Evolutionary conservation across 2,329 filamentous ascomycete species (phyloP).

Genomic region (Myrmaecium sp.): DNA sequence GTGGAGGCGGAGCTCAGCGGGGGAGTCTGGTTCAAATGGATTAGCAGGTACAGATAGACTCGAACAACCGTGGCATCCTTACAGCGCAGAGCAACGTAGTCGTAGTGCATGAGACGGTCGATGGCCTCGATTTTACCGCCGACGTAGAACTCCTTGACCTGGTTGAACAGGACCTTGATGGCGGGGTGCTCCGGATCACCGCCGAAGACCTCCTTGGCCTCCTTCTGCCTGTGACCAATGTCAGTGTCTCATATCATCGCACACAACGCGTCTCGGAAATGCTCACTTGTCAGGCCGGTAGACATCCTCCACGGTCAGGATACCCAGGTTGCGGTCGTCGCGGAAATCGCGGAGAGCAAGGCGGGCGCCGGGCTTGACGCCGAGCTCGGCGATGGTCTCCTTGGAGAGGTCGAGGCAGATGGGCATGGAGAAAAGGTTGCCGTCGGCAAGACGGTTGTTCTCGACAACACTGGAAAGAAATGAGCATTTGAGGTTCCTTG

Average conservation of each 20-base stretch:
- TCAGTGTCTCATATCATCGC: conserved; percentile 10
- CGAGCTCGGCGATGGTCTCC: conserved; percentile 54
- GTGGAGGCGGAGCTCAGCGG: conserved; percentile 83
- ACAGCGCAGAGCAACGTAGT: conserved; percentile 94
- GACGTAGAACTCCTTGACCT: conserved; percentile 74
- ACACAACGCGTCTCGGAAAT: not conserved
- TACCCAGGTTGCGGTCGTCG: conserved; percentile 90
- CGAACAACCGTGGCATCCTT: conserved; percentile 20
- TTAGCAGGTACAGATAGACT: conserved; percentile 2
- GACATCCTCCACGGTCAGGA: conserved; percentile 86
- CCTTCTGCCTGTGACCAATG: conserved; percentile 48
- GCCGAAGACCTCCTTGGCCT: conserved; percentile 89
- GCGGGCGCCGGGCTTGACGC: conserved; percentile 63
- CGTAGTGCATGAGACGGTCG: conserved; percentile 93
- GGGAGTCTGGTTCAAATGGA: conserved; percentile 49
- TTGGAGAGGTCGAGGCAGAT: conserved; percentile 81
- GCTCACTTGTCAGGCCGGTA: conserved; percentile 89
- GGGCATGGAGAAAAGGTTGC: conserved; percentile 88
- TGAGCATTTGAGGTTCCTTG: conserved; percentile 11
- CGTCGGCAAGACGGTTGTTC: conserved; percentile 71
- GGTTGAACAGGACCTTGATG: conserved; percentile 72
- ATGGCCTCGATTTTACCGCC: conserved; percentile 93
- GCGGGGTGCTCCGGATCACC: conserved; percentile 85
- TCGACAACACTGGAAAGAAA: conserved; percentile 54
- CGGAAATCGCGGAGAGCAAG: conserved; percentile 87